phyloP scores from a whole-genome alignment of 2,329 filamentous ascomycete species.

The Diaporthe vexans region DNA sequence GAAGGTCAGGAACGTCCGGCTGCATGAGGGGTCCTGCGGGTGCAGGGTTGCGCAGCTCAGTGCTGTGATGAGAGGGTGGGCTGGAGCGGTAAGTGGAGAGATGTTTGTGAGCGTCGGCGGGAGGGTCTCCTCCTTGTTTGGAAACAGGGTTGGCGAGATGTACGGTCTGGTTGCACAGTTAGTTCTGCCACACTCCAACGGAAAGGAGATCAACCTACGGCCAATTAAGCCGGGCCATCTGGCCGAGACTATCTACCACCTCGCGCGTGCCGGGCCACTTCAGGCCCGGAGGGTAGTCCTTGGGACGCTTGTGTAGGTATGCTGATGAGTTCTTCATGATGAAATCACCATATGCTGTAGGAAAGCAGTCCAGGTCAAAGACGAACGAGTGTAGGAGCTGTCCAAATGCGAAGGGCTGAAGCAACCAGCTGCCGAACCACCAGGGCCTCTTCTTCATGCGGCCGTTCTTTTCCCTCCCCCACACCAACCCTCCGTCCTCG shows the following conservation, averaged over 20 bases:
- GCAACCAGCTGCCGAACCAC: conserved; percentile 89
- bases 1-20: conserved; percentile 88
- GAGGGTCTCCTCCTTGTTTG: conserved; percentile 74
- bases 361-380: conserved; percentile 82
- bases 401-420: conserved; percentile 82
- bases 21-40: conserved; percentile 88
- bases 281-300: conserved; percentile 74
- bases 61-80: conserved; percentile 87
- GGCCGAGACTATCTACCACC: conserved; percentile 84
- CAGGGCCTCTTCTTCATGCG: conserved; percentile 76
- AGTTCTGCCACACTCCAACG: conserved; percentile 40
- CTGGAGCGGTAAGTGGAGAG: conserved; percentile 83
- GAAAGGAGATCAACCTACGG: conserved; percentile 71
- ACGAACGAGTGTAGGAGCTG: conserved; percentile 83
- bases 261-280: conserved; percentile 83
- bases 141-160: conserved; percentile 89
- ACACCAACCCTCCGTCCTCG: conserved; percentile 79
- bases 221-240: conserved; percentile 87
- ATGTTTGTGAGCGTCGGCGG: conserved; percentile 76
- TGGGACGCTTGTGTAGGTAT: conserved; percentile 82
- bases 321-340: conserved; percentile 80
- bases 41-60: conserved; percentile 93
- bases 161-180: conserved; percentile 69
- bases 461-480: conserved; percentile 68
- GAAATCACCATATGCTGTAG: conserved; percentile 63